Base-by-base conservation (phyloP, 1,284 basidiomycete genomes). In the Pseudozyma pruni region DNA sequence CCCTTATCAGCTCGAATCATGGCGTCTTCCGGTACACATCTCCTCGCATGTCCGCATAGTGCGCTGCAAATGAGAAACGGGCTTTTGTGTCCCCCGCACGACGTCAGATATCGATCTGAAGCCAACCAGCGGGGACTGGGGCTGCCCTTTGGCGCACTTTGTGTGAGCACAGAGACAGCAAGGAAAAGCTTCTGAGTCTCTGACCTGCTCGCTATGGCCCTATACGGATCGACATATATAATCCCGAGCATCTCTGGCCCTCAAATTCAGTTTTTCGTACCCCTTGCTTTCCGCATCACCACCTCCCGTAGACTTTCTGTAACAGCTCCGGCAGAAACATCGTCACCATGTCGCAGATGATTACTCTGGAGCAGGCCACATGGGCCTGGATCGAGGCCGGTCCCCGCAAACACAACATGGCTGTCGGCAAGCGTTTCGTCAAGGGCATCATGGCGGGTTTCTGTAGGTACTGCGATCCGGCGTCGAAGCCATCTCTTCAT, bases 371-470 rank as follows among this genome's bases (percentile, higher is more conserved):
- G 46, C 70, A 77, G 44, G 75, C 73, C 19, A 73, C 70, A 25
- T 77, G 74, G 74, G 62, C 71, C 46, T 75, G 64, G 70, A 73
- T 77, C 53, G 61, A 74, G 27, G 66, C 74, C 8, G 74, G 70
- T 17, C 52, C 67, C 29, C 53, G 52, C 33, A 75, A 75, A 23
- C 75, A 77, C 53, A 31, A 47, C 13, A 57, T 63, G 60, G 22
- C 59, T 6, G 31, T 74, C 34, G 71, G 71, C 45, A 61, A 69
- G 34, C 62, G 75, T 10, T 69, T 75, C 23, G 60, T 73, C 44
- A 72, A 74, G 33, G 73, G 61, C 42, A 53, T 73, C 35, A 63
- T 72, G 70, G 71, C 74, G 32, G 75, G 74, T 34, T 60, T 75
- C 46, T 51, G 63, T 67, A 55, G 46, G 63, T 67, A 8, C 7